Base-by-base conservation (phyloP, 2,329 filamentous ascomycete species). In the Rutstroemia sydowiana region DNA sequence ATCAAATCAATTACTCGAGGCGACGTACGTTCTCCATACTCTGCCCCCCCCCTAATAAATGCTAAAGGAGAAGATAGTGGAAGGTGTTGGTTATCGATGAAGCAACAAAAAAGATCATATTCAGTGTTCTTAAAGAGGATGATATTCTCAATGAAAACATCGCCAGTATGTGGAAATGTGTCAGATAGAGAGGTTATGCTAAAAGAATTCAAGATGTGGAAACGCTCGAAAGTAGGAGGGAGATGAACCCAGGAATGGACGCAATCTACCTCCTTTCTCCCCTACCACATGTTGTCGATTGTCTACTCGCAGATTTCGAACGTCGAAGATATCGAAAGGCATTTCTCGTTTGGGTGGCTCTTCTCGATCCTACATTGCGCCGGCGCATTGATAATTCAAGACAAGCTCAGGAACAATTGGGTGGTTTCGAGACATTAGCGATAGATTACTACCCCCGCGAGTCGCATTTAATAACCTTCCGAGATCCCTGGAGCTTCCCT, bases 61-160 rank as follows among this genome's bases (percentile, higher is more conserved):
- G 23, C 57, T 61, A 40, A 63, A 52, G 49, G 9, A 31, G 32
- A 40, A 44, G 51, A 36, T 59, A 96, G 90, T 98, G 93, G 93
- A 98, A 97, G 80, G 88, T 96, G 60, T 75, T 98, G 61, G 85
- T 98, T 48, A 76, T 96, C 63, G 93, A 98, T 71, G 84, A 88
- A 61, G 77, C 75, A 52, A 91, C 88, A 67, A 84, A 85, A 68
- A 91, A 86, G 69, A 79, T 98, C 62, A 78, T 98, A 63, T 85
- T 95, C 71, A 95, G 92, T 75, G 87, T 88, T 43, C 81, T 92
- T 67, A 92, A 89, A 65, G 87, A 96, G 74, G 92, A 98, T 80
- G 89, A 96, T 65, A 95, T 98, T 60, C 85, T 98, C 71, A 95
- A 95, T 68, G 83, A 90, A 71, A 95, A 95, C 68, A 88, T 98